phyloP scores from a whole-genome alignment of 192 early-diverging fungal genomes.

The Entomortierella beljakovae region DNA sequence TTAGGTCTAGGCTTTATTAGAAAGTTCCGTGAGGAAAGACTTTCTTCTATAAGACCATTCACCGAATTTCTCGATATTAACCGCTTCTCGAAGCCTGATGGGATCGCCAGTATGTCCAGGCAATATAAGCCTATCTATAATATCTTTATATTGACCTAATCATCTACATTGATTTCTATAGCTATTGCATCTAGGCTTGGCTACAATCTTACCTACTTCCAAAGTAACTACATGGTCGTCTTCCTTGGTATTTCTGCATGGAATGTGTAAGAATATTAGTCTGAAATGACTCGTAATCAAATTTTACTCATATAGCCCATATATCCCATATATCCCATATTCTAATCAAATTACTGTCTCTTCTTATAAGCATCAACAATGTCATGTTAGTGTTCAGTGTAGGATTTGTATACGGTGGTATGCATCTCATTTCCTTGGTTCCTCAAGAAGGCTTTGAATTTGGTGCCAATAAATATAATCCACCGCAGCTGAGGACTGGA shows the following conservation, averaged over 20 bases:
- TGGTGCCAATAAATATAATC: slow-evolving; percentile 32
- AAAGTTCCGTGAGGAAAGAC: slow-evolving; percentile 53
- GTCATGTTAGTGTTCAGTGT: slow-evolving; percentile 61
- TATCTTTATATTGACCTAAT: not conserved
- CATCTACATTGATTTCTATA: slow-evolving; percentile 19
- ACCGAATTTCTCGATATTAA: slow-evolving; percentile 66
- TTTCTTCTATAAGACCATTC: slow-evolving; percentile 61
- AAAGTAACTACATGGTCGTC: slow-evolving; percentile 69
- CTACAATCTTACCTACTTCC: slow-evolving; percentile 68
- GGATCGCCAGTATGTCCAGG: slow-evolving; percentile 41
- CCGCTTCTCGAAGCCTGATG: slow-evolving; percentile 60
- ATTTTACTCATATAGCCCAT: not conserved
- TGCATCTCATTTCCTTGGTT: slow-evolving; percentile 59
- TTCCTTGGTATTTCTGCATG: slow-evolving; percentile 66
- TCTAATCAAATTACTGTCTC: not conserved
- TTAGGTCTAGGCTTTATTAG: slow-evolving; percentile 40
- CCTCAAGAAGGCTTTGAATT: slow-evolving; percentile 55
- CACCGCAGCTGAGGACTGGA: slow-evolving; percentile 57
- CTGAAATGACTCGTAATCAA: not conserved
- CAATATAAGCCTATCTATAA: not conserved
- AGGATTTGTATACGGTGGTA: slow-evolving; percentile 56
- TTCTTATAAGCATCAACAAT: slow-evolving; percentile 59
- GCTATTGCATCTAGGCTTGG: slow-evolving; percentile 45
- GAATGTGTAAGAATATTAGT: slow-evolving; percentile 60
- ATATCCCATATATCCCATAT: not conserved